Evolutionary conservation across 139 green algal genomes (phyloP), one percentile per base, ranked within the genome.

Genomic region (Asterochloris sp.): DNA sequence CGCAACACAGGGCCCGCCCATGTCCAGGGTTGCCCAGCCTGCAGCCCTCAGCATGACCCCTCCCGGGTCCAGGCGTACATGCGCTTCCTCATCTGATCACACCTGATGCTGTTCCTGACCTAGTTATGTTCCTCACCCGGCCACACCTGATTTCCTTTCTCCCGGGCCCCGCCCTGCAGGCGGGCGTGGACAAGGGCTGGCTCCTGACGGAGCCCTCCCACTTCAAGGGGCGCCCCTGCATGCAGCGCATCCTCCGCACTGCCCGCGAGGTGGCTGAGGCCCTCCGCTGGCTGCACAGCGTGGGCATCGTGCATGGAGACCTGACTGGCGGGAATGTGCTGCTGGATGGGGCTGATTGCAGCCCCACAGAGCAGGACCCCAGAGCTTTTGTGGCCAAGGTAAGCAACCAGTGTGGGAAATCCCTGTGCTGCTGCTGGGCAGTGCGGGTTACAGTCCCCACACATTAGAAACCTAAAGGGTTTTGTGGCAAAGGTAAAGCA

Each of bases 241-340:
- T 83, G 11, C 29, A 76, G 28, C 63, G 19, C 29, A 17, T 83
- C 38, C 77, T 87, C 74, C 69, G 76, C 13, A 83, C 79, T 28
- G 83, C 79, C 13, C 64, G 84, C 8, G 86, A 89, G 66, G 85
- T 89, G 73, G 86, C 86, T 29, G 69, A 67, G n/a, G 90, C 89
- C 17, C 84, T 94, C 64, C 87, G 85, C 47, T 92, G 91, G 83
- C 85, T 94, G 67, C 91, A 94, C 69, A 83, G 87, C 47, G 74
- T 88, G 62, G 83, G 85, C 62, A 94, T 92, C 73, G 47, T 94
- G 66, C 91, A 94, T 69, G 91, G 91, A 0, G 91, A 94, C 80
- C 79, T 94, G 29, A 92, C 85, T 84, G 84, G 83, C 81, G 86
- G 83, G 38, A 93, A 93, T 62, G 87, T 92, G 60, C 83, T 93